Evolutionary conservation across 108 stramenopile species (phyloP).

Genomic region (Schizochytrium sp.): DNA sequence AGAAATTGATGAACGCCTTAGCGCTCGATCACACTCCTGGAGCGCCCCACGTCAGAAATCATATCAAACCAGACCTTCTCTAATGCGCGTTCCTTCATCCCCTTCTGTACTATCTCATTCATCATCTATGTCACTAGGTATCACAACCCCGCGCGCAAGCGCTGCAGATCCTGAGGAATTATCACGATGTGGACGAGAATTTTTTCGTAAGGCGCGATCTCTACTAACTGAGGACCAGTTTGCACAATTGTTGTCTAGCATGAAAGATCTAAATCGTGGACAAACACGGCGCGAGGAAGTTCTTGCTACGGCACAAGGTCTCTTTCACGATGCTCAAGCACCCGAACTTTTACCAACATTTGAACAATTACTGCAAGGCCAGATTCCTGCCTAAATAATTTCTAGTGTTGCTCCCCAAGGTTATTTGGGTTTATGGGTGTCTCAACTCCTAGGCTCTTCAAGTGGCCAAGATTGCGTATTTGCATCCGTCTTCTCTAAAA

Average conservation of each 20-base stretch:
- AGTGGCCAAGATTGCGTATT: too few relatives aligned
- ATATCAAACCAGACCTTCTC: too few relatives aligned
- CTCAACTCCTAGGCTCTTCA: too few relatives aligned
- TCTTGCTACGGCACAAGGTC: background rate
- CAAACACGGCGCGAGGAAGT: background rate
- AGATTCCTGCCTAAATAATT: background rate
- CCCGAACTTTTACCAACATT: constrained; percentile 1
- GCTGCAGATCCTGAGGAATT: background rate
- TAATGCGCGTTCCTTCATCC: background rate
- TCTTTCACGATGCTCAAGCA: background rate
- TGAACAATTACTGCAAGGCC: constrained; percentile 30
- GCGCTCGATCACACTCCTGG: background rate
- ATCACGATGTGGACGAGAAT: background rate
- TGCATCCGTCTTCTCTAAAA: too few relatives aligned
- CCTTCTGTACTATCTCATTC: background rate
- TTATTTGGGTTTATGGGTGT: too few relatives aligned
- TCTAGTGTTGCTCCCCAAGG: too few relatives aligned
- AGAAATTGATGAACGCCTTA: constrained; percentile 21
- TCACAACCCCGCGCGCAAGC: background rate
- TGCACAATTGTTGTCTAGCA: constrained; percentile 41
- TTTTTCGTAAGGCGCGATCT: constrained; percentile 1
- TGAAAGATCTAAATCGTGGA: constrained; percentile 53
- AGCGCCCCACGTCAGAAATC: too few relatives aligned
- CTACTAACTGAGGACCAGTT: constrained; percentile 10
- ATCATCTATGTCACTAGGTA: background rate